Base-by-base conservation (phyloP, 352 stramenopile species). In the Phytophthora tentaculata region DNA sequence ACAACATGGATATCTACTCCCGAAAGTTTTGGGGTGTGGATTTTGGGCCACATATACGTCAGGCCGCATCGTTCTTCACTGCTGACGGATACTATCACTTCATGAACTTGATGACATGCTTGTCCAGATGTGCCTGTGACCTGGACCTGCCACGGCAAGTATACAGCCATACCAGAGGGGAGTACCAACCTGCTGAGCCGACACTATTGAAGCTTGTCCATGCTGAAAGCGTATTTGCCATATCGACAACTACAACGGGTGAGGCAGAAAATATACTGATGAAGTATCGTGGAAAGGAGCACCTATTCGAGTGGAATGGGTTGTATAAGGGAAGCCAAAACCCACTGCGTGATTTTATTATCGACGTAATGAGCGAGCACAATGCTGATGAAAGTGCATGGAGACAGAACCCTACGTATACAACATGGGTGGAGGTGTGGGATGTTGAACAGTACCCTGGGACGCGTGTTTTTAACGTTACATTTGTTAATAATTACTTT, bases 61-160 rank as follows among this genome's bases (percentile, higher is more conserved):
- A 77, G n/a, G 63, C 80, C 0, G 43, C 54, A 16, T 19, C 19
- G 5, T 84, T 76, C 43, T 81, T 86, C 45, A 76, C 73, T 3
- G 23, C 23, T 0, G 29, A 71, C n/a, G 66, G 73, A 0, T 83
- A 73, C 49, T 49, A 41, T 9, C 69, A 69, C 5, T 70, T 81
- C 22, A 58, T 69, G n/a, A 56, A 47, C 16, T 57, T 86, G 8
- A 48, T 84, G 10, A 43, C 39, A 3, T 88, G 77, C 64, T 28
- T 81, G 28, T 63, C 64, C 0, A 66, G 37, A 8, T 41, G 57
- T 1, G 9, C 32, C 5, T 84, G 77, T 14, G n/a, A 65, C 7
- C 19, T 74, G 17, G 70, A 74, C 28, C 7, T 26, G 22, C 37
- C 44, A 9, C 55, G 59, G 8, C 37, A 65, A 52, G 47, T 23